Evolutionary conservation across 2,329 filamentous ascomycete genomes (phyloP).

Genomic region (Cercospora beticola): DNA sequence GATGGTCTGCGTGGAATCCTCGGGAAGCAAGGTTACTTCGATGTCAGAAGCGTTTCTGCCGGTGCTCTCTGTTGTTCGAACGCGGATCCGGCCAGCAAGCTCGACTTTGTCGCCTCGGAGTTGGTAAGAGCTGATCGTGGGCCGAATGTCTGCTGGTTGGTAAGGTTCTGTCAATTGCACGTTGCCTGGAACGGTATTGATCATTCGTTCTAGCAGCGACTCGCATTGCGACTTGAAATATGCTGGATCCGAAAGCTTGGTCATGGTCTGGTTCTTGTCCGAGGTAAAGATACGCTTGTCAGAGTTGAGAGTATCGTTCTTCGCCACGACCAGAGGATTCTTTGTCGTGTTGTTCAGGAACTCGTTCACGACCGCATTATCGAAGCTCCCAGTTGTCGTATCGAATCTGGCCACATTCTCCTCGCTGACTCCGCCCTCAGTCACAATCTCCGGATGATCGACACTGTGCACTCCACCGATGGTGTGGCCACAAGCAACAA

Average conservation of each 20-base stretch:
- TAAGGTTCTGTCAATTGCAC: background rate
- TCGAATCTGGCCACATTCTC: background rate
- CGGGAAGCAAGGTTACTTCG: background rate
- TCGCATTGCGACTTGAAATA: conserved; percentile 2
- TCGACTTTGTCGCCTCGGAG: background rate
- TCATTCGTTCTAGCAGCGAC: background rate
- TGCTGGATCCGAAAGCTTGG: background rate
- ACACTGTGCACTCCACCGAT: background rate
- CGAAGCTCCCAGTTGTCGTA: background rate
- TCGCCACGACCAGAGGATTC: background rate
- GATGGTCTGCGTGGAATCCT: background rate
- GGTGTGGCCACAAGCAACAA: background rate
- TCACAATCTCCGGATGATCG: background rate
- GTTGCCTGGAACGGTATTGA: background rate
- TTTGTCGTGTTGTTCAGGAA: background rate
- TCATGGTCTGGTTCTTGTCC: background rate
- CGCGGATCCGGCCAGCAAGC: background rate
- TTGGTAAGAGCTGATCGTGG: background rate
- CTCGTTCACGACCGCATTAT: background rate
- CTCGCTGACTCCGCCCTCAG: background rate
- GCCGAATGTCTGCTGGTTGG: background rate
- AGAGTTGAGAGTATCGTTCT: background rate
- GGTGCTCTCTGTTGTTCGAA: background rate
- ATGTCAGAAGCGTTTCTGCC: background rate
- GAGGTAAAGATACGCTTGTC: background rate